phyloP scores from a whole-genome alignment of 2,329 filamentous ascomycete species.

The Verticillium nubilum region DNA sequence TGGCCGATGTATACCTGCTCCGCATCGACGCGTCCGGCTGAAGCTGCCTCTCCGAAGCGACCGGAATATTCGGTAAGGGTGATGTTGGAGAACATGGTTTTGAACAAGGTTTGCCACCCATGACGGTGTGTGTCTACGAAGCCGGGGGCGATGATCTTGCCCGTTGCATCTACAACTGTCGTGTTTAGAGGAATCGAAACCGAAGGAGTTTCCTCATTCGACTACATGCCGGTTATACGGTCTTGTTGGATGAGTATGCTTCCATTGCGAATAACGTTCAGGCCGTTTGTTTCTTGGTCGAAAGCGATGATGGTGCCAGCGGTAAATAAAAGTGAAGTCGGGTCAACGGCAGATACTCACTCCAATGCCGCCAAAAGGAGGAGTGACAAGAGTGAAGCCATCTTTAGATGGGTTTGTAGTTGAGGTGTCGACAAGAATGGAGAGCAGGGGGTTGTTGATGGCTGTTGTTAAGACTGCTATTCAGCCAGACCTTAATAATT shows the following conservation, averaged over 20 bases:
- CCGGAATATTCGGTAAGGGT: slow-evolving; percentile 17
- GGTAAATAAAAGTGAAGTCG: slow-evolving; percentile 18
- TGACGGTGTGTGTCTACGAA: slow-evolving; percentile 39
- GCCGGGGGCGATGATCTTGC: slow-evolving; percentile 32
- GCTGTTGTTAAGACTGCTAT: neutral
- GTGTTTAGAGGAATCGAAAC: slow-evolving; percentile 17
- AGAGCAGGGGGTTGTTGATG: neutral
- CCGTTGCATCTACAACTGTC: slow-evolving; percentile 30
- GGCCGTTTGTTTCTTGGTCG: slow-evolving; percentile 22
- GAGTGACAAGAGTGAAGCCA: neutral
- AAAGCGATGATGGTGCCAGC: slow-evolving; percentile 36
- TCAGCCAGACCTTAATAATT: neutral
- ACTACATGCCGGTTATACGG: slow-evolving; percentile 29
- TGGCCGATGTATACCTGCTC: slow-evolving; percentile 42
- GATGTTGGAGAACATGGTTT: slow-evolving; percentile 16
- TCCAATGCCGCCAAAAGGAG: neutral
- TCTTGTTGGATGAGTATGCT: slow-evolving; percentile 33
- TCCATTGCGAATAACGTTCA: slow-evolving; percentile 33
- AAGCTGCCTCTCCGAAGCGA: neutral
- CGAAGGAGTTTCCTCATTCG: slow-evolving; percentile 27
- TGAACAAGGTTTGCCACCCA: slow-evolving; percentile 33
- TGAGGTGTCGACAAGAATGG: neutral
- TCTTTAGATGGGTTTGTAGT: neutral
- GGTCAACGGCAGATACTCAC: neutral
- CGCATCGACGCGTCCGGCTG: slow-evolving; percentile 10